phyloP scores from a whole-genome alignment of 2,329 filamentous ascomycete genomes.

The Colletotrichum camelliae region DNA sequence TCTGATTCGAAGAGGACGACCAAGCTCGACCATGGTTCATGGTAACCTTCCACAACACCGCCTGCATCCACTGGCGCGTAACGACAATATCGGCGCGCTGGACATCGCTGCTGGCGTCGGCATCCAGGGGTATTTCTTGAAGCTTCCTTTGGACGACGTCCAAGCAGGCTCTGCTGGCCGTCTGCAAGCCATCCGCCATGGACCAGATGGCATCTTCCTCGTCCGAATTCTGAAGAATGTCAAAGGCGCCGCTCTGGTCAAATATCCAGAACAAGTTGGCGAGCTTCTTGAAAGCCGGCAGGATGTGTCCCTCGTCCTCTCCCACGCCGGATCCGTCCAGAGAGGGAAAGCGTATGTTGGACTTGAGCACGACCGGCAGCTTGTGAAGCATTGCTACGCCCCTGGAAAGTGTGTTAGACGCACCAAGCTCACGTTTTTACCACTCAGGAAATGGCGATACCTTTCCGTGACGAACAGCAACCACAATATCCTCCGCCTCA shows the following conservation, averaged over 20 bases:
- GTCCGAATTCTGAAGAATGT: slow-evolving; percentile 45
- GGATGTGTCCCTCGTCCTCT: slow-evolving; percentile 46
- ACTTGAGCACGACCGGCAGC: slow-evolving; percentile 49
- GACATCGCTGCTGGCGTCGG: slow-evolving; percentile 49
- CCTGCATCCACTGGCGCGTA: slow-evolving; percentile 56
- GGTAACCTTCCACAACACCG: slow-evolving; percentile 50
- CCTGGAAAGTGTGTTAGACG: slow-evolving; percentile 25
- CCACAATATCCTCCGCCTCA: slow-evolving; percentile 45
- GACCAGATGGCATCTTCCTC: slow-evolving; percentile 34
- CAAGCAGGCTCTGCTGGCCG: slow-evolving; percentile 33
- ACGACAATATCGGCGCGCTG: slow-evolving; percentile 55
- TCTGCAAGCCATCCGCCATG: slow-evolving; percentile 24
- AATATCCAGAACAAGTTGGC: slow-evolving; percentile 56
- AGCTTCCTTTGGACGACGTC: slow-evolving; percentile 47
- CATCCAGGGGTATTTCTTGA: slow-evolving; percentile 42
- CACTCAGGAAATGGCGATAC: slow-evolving; percentile 11
- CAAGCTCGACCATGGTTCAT: slow-evolving; percentile 34
- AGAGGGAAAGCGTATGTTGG: slow-evolving; percentile 40
- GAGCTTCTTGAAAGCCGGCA: slow-evolving; percentile 54
- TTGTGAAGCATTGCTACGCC: slow-evolving; percentile 57
- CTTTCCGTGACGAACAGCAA: slow-evolving; percentile 46
- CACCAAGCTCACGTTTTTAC: neutral
- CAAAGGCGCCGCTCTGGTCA: slow-evolving; percentile 53
- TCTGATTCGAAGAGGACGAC: neutral
- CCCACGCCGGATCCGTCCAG: slow-evolving; percentile 34